phyloP scores from a whole-genome alignment of 805 yeast genomes.

The Yamadazyma kitorensis region DNA sequence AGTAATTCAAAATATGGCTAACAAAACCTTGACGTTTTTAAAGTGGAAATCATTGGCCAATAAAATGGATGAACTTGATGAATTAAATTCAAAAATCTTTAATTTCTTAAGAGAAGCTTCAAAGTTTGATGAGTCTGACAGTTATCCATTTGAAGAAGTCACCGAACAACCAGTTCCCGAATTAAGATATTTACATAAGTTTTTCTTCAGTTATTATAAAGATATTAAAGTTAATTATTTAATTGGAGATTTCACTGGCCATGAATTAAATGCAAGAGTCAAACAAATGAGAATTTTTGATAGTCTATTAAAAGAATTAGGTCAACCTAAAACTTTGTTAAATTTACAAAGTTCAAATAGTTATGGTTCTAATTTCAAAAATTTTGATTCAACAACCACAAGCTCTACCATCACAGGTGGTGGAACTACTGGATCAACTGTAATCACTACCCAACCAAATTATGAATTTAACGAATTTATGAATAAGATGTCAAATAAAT shows the following conservation, averaged over 20 bases:
- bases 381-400: slow-evolving; percentile 37
- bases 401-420: slow-evolving; percentile 3
- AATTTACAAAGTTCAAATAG: slow-evolving; percentile 19
- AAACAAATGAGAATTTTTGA: slow-evolving; percentile 42
- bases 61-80: slow-evolving; percentile 37
- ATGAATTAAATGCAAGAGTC: slow-evolving; percentile 21
- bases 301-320: slow-evolving; percentile 44
- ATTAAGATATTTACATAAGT: slow-evolving; percentile 39
- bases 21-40: slow-evolving; percentile 64
- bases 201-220: slow-evolving; percentile 32
- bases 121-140: slow-evolving; percentile 9
- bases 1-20: slow-evolving; percentile 82
- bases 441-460: no score
- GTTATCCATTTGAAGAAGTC: slow-evolving; percentile 25
- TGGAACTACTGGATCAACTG: slow-evolving; percentile 32
- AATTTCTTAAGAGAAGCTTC: slow-evolving; percentile 27
- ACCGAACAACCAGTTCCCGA: slow-evolving; percentile 32
- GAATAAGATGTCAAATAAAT: slow-evolving; percentile 60
- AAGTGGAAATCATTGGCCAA: slow-evolving; percentile 59
- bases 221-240: slow-evolving; percentile 30
- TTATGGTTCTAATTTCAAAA: slow-evolving; percentile 52
- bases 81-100: slow-evolving; percentile 25
- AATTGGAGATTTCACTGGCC: slow-evolving; percentile 17
- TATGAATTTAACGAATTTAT: slow-evolving; percentile 71
- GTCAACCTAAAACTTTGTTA: slow-evolving; percentile 53